Evolutionary conservation across 805 yeast genomes (phyloP).

Genomic region (Ogataea parapolymorpha): DNA sequence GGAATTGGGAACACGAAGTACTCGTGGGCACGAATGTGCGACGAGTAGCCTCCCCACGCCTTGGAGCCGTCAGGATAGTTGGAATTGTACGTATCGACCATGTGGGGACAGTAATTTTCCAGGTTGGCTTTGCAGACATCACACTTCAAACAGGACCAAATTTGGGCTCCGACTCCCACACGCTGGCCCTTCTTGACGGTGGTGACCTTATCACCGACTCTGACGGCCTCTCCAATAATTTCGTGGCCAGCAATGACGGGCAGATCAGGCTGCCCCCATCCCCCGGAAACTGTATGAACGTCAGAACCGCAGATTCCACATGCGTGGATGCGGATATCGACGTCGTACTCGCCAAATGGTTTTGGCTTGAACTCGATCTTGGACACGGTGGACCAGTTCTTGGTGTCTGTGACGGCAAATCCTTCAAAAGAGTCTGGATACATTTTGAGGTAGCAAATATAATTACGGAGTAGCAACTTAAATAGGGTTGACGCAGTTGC

Average conservation of each 20-base stretch:
- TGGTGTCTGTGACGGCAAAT: constrained; percentile 35
- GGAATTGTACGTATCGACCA: constrained; percentile 37
- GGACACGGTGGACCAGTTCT: constrained; percentile 33
- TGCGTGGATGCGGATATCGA: constrained; percentile 41
- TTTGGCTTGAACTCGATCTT: constrained; percentile 34
- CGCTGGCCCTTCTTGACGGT: constrained; percentile 60
- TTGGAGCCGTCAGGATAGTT: constrained; percentile 29
- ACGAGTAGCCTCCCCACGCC: constrained; percentile 66
- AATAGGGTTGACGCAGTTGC: not conserved
- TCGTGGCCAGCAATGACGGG: constrained; percentile 58
- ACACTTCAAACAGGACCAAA: constrained; percentile 59
- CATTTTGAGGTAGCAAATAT: not conserved
- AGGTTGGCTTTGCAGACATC: constrained; percentile 51
- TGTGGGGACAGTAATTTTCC: constrained; percentile 42
- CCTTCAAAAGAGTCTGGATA: constrained; percentile 39
- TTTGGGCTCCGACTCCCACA: constrained; percentile 79
- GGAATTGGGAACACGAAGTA: constrained; percentile 65
- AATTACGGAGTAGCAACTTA: not conserved
- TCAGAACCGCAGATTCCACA: constrained; percentile 64
- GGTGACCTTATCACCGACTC: constrained; percentile 55
- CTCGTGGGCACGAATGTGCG: constrained; percentile 62
- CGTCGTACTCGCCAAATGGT: constrained; percentile 38
- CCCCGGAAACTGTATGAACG: constrained; percentile 45
- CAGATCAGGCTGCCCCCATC: constrained; percentile 43
- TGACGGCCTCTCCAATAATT: constrained; percentile 56